Conservation (phyloP, 1,284 basidiomycete genomes). For the Cutaneotrichosporon sp. region DNA sequence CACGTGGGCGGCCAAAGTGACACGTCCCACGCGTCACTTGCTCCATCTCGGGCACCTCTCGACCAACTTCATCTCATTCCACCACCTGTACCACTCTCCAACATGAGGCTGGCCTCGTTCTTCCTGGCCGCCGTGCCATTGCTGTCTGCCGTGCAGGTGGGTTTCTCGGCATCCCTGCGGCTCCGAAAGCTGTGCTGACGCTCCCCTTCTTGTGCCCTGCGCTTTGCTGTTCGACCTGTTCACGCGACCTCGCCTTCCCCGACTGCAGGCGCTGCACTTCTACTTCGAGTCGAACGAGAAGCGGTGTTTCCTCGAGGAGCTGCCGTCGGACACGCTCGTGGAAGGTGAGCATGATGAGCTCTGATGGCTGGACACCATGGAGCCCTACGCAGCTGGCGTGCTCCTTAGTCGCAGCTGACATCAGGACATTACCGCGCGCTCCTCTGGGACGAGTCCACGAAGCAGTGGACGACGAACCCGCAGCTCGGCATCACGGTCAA, state of each 20-base stretch:
- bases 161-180: slow-evolving; percentile 3
- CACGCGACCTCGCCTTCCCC: neutral
- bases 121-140: slow-evolving; percentile 27
- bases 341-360: no score
- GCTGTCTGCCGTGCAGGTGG: slow-evolving; percentile 33
- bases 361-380: no score
- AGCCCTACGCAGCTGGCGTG: no score
- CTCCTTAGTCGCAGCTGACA: no score
- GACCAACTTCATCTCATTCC: neutral
- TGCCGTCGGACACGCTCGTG: slow-evolving; percentile 95
- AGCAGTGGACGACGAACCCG: slow-evolving; percentile 71
- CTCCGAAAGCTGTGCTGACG: neutral
- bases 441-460: slow-evolving; percentile 77
- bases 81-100: slow-evolving; percentile 48
- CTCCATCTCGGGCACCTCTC: neutral
- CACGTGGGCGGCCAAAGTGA: neutral
- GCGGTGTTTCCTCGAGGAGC: slow-evolving; percentile 94
- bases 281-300: slow-evolving; percentile 90
- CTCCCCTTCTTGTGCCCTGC: neutral
- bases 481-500: slow-evolving; percentile 86
- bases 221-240: no score
- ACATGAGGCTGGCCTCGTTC: slow-evolving; percentile 28
- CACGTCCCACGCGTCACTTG: slow-evolving; percentile 1
- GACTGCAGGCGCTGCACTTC: slow-evolving; percentile 75
- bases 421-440: slow-evolving; percentile 89